phyloP scores from a whole-genome alignment of 2,329 filamentous ascomycete genomes.

The Gliomastix tumulicola region DNA sequence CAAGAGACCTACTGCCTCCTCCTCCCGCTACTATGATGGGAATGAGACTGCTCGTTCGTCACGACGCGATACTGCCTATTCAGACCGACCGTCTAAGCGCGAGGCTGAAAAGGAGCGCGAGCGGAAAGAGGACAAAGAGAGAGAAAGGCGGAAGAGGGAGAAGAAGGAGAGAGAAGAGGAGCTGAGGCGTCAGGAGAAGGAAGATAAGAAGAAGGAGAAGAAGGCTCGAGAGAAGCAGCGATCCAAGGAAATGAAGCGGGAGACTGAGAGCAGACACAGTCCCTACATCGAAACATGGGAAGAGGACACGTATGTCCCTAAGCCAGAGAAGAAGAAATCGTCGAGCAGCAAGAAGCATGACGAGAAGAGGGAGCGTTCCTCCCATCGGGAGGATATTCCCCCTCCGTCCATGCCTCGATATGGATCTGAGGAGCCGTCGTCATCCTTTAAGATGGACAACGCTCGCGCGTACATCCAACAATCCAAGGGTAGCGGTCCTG shows the following conservation, averaged over 20 bases:
- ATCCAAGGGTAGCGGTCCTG: no score
- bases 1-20: slow-evolving; percentile 15
- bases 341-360: slow-evolving; percentile 28
- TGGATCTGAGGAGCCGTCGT: no score
- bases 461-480: slow-evolving; percentile 21
- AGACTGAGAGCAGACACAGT: slow-evolving; percentile 26
- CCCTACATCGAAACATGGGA: slow-evolving; percentile 26
- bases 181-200: slow-evolving; percentile 19
- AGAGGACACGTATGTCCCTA: slow-evolving; percentile 16
- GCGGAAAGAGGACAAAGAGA: slow-evolving; percentile 13
- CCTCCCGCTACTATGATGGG: slow-evolving; percentile 35
- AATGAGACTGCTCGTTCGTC: slow-evolving; percentile 20
- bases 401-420: slow-evolving; percentile 6
- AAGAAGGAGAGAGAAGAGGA: slow-evolving; percentile 13
- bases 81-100: slow-evolving; percentile 34
- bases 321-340: slow-evolving; percentile 29
- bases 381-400: slow-evolving; percentile 22
- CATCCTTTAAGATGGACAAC: slow-evolving; percentile 12
- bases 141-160: slow-evolving; percentile 13
- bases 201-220: slow-evolving; percentile 26
- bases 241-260: slow-evolving; percentile 29
- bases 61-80: slow-evolving; percentile 36
- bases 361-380: slow-evolving; percentile 24
- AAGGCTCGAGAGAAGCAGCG: slow-evolving; percentile 23
- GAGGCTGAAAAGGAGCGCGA: slow-evolving; percentile 31